Conservation (phyloP, 2,329 filamentous ascomycete genomes). For the Lasiodiplodia gonubiensis region DNA sequence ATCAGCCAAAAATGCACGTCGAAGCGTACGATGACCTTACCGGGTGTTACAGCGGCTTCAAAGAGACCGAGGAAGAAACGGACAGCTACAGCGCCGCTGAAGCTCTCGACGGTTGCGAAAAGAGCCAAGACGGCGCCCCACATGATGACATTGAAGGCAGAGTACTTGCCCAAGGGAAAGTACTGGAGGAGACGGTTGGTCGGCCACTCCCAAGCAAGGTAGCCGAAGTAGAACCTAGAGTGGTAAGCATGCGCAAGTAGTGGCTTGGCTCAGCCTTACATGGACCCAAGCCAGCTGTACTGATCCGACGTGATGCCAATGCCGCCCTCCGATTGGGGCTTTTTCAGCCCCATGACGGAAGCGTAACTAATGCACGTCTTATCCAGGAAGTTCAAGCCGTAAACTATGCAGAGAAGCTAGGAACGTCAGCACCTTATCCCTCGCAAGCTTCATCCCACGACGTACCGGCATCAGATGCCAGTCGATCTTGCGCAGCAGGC, state of each 20-base stretch:
- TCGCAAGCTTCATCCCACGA: neutral
- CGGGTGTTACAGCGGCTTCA: conserved; percentile 71
- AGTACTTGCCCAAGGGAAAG: conserved; percentile 70
- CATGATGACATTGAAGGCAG: conserved; percentile 66
- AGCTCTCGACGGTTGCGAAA: conserved; percentile 67
- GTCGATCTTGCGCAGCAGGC: conserved; percentile 67
- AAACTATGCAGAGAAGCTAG: conserved; percentile 45
- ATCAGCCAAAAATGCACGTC: neutral
- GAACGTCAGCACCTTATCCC: neutral
- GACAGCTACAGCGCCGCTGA: conserved; percentile 66
- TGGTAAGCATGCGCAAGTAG: neutral
- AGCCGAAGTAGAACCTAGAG: conserved; percentile 56
- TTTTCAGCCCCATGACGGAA: conserved; percentile 56
- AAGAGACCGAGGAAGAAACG: conserved; percentile 72
- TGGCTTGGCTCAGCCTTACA: conserved; percentile 34
- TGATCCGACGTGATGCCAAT: conserved; percentile 56
- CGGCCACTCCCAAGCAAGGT: conserved; percentile 68
- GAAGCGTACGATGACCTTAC: neutral
- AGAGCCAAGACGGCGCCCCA: conserved; percentile 67
- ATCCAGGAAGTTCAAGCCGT: conserved; percentile 67
- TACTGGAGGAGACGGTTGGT: conserved; percentile 69
- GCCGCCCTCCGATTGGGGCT: conserved; percentile 45
- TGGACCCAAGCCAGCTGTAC: conserved; percentile 58
- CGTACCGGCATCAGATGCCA: conserved; percentile 63
- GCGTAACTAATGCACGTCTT: conserved; percentile 63